phyloP scores from a whole-genome alignment of 83 land plant species.

The Picea abies region DNA sequence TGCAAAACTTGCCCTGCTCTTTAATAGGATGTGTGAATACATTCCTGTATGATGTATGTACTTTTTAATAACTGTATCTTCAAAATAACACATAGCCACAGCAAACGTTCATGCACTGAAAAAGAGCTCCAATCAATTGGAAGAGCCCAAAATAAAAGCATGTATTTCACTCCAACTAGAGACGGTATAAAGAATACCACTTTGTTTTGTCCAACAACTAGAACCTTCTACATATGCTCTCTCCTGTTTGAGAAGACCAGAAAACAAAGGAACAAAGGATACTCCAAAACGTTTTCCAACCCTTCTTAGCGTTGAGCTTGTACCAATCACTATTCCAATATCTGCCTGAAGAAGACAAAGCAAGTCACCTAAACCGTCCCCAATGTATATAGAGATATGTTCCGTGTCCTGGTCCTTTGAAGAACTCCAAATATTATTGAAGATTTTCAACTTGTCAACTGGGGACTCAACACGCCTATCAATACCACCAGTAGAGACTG shows the following conservation, averaged over 20 bases:
- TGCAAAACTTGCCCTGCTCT: too few species aligned
- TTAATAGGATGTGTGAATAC: too few species aligned
- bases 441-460: slow-evolving; percentile 65
- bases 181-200: slow-evolving; percentile 74
- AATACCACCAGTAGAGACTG: slow-evolving; percentile 71
- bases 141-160: slow-evolving; percentile 69
- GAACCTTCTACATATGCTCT: slow-evolving; percentile 27
- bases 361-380: slow-evolving; percentile 90
- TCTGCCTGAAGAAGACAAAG: slow-evolving; percentile 87
- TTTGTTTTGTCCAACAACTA: slow-evolving; percentile 39
- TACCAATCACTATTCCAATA: slow-evolving; percentile 85
- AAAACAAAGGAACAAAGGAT: slow-evolving; percentile 64
- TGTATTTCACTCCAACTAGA: slow-evolving; percentile 86
- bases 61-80: too few species aligned
- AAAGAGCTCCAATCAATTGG: slow-evolving; percentile 5
- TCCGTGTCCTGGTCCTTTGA: slow-evolving; percentile 15
- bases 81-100: too few species aligned
- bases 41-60: too few species aligned
- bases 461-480: slow-evolving; percentile 65
- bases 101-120: too few species aligned
- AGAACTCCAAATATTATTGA: slow-evolving; percentile 35
- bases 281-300: slow-evolving; percentile 74
- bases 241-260: slow-evolving; percentile 56
- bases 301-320: slow-evolving; percentile 58
- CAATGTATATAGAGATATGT: slow-evolving; percentile 64